phyloP scores from a whole-genome alignment of 108 stramenopile genomes.

The Cylindrotheca fusiformis region DNA sequence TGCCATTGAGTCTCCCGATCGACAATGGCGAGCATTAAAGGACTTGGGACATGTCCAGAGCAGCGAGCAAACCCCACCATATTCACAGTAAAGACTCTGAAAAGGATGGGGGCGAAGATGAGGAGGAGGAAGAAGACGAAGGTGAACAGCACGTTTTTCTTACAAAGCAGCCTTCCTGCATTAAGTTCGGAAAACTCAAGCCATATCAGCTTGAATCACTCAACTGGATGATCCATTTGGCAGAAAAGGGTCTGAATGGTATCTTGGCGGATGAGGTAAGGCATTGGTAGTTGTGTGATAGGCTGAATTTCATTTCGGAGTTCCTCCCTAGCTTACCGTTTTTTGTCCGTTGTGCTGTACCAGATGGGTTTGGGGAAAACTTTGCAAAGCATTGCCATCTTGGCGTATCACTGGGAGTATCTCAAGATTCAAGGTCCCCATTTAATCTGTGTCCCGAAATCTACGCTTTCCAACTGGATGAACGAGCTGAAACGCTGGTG shows the following conservation, averaged over 20 bases:
- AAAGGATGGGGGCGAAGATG: slow-evolving; percentile 28
- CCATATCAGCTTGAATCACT: slow-evolving; percentile 94
- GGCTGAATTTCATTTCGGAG: not conserved
- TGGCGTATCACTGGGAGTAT: slow-evolving; percentile 83
- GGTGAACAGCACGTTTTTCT: slow-evolving; percentile 72
- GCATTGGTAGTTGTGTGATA: not conserved
- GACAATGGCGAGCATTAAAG: slow-evolving; percentile 20
- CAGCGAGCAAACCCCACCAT: slow-evolving; percentile 34
- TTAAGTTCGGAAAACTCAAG: slow-evolving; percentile 84
- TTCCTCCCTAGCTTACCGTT: not conserved
- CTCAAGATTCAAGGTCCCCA: slow-evolving; percentile 85
- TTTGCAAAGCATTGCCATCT: slow-evolving; percentile 94
- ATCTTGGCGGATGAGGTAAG: slow-evolving; percentile 93
- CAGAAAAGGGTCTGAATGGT: slow-evolving; percentile 90
- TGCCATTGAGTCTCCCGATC: not conserved
- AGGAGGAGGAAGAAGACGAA: slow-evolving; percentile 54
- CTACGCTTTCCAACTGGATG: slow-evolving; percentile 98
- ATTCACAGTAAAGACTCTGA: slow-evolving; percentile 33
- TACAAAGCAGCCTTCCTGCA: slow-evolving; percentile 84
- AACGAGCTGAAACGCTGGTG: slow-evolving; percentile 97
- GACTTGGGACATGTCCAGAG: slow-evolving; percentile 27
- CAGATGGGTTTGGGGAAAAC: slow-evolving; percentile 92
- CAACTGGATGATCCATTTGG: slow-evolving; percentile 98
- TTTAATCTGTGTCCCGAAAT: slow-evolving; percentile 96
- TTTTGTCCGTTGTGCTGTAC: not conserved